These are phyloP conservation scores for Tripterygium wilfordii DNA, from an alignment of 177 flowering plant genomes.

Conservation along the genomic window DNA sequence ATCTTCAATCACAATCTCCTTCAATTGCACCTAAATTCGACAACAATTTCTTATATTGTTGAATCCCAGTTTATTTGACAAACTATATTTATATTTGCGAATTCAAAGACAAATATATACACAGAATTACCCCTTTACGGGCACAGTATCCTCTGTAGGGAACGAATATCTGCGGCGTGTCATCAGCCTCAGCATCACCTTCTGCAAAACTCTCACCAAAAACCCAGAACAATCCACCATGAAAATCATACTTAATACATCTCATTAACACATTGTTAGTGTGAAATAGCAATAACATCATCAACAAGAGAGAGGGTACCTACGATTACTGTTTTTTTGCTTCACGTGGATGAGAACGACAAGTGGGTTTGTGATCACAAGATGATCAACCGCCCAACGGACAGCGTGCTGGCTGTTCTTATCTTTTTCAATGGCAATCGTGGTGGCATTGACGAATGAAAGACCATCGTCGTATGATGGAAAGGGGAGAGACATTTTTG, in stretches of 20 bases:
- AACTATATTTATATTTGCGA: no score
- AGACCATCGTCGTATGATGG: neutral
- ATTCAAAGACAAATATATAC: neutral
- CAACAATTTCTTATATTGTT: no score
- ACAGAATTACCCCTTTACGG: slow-evolving; percentile 58
- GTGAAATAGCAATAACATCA: neutral
- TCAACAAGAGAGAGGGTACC: slow-evolving; percentile 33
- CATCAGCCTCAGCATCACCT: slow-evolving; percentile 3
- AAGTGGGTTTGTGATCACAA: slow-evolving; percentile 10
- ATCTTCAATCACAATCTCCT: slow-evolving; percentile 70
- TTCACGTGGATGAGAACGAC: slow-evolving; percentile 39
- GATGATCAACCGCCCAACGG: slow-evolving; percentile 40
- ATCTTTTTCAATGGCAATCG: slow-evolving; percentile 33
- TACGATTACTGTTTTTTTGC: slow-evolving; percentile 29
- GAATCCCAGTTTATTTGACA: no score
- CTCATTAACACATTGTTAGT: neutral
- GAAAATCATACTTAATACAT: no score
- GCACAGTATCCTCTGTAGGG: slow-evolving; percentile 67
- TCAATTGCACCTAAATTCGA: slow-evolving; percentile 37
- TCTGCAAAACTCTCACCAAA: no score
- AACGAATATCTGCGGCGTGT: slow-evolving; percentile 35
- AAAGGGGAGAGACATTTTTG: slow-evolving; percentile 7
- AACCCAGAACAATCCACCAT: no score
- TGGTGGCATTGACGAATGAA: slow-evolving; percentile 14
- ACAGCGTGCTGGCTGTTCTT: slow-evolving; percentile 37